These are phyloP conservation scores for Stachybotrys echinatus DNA, from an alignment of 2,329 filamentous ascomycete genomes.

Conservation along the genomic window DNA sequence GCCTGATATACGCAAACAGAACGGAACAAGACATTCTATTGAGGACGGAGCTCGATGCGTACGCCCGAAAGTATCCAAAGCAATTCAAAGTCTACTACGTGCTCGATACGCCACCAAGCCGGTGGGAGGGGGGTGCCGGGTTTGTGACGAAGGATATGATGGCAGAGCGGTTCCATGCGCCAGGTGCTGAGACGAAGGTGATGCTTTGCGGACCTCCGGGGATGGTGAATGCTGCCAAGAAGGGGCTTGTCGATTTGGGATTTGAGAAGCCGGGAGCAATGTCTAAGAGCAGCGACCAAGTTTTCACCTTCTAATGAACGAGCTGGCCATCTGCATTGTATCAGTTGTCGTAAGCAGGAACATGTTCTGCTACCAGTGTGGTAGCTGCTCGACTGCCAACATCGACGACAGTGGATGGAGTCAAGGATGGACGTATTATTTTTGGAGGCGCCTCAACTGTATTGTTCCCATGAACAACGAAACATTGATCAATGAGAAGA, in stretches of 20 bases:
- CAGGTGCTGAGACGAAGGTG: slow-evolving; percentile 42
- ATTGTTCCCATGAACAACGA: no score
- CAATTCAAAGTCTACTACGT: slow-evolving; percentile 54
- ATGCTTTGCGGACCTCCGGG: slow-evolving; percentile 57
- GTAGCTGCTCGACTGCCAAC: no score
- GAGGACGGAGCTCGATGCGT: slow-evolving; percentile 47
- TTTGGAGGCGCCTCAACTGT: no score
- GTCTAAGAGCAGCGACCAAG: slow-evolving; percentile 47
- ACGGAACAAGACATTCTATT: slow-evolving; percentile 56
- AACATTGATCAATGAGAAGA: no score
- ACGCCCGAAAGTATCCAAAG: slow-evolving; percentile 41
- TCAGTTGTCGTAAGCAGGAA: no score
- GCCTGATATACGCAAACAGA: slow-evolving; percentile 54
- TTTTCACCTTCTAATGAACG: slow-evolving; percentile 54
- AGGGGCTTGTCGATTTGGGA: slow-evolving; percentile 40
- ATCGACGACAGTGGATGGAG: no score
- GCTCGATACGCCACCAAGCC: slow-evolving; percentile 38
- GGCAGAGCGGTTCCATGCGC: slow-evolving; percentile 37
- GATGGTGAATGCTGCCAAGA: slow-evolving; percentile 54
- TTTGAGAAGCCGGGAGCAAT: slow-evolving; percentile 44
- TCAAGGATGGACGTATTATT: no score
- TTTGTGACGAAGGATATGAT: slow-evolving; percentile 48
- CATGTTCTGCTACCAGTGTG: no score
- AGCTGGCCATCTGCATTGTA: no score
- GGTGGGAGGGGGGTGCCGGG: slow-evolving; percentile 44